Conservation (phyloP, 2,329 filamentous ascomycete genomes). For the Phialophora expanda region DNA sequence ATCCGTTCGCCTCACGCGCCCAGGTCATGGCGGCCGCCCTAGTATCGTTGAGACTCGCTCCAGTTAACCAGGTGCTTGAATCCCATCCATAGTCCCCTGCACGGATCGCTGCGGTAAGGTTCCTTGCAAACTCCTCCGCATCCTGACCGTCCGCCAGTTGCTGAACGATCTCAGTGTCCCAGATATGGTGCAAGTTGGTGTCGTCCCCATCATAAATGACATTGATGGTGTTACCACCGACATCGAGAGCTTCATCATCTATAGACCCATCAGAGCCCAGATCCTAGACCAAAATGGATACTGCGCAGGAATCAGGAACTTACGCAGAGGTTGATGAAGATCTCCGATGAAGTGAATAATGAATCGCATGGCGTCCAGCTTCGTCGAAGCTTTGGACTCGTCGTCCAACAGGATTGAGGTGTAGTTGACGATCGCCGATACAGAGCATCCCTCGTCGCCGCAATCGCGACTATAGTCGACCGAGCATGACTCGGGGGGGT, state of each 20-base stretch:
- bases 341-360: conserved; percentile 69
- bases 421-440: conserved; percentile 60
- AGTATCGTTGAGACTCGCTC: conserved; percentile 23
- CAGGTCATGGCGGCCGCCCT: conserved; percentile 54
- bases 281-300: neutral
- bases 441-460: conserved; percentile 55
- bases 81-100: conserved; percentile 48
- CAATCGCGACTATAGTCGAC: conserved; percentile 54
- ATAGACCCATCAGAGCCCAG: neutral
- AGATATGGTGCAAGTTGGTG: conserved; percentile 73
- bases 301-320: neutral
- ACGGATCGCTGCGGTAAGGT: conserved; percentile 50
- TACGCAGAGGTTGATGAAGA: conserved; percentile 70
- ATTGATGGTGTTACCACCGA: conserved; percentile 72
- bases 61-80: conserved; percentile 18
- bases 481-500: conserved; percentile 29
- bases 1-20: conserved; percentile 65
- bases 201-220: conserved; percentile 65
- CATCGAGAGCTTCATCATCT: conserved; percentile 61
- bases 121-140: conserved; percentile 62
- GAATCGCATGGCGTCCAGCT: conserved; percentile 52
- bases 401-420: conserved; percentile 47
- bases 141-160: conserved; percentile 41
- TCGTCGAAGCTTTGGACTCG: conserved; percentile 40
- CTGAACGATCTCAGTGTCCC: conserved; percentile 67